Evolutionary conservation across 2,329 filamentous ascomycete species (phyloP).

Genomic region (Xylaria sp.): DNA sequence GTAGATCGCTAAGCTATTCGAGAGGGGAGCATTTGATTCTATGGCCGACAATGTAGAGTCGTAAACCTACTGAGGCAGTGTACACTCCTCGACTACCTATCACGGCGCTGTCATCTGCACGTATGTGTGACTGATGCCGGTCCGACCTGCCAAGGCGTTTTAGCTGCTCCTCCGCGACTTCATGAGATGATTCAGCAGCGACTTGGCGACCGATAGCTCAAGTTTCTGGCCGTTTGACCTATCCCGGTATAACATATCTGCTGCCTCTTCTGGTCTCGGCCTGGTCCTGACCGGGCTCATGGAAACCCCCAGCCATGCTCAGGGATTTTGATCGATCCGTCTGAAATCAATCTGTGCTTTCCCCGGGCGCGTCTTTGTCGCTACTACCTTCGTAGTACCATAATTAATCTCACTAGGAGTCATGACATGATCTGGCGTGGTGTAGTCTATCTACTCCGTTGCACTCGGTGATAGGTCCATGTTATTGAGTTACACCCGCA

Average conservation of each 20-base stretch:
- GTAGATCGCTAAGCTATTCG: slow-evolving; percentile 5
- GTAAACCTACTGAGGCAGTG: background rate
- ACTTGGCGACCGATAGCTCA: background rate
- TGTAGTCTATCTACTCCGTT: background rate
- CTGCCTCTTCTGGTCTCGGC: slow-evolving; percentile 4
- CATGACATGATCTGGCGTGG: background rate
- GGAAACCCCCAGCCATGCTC: background rate
- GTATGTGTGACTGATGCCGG: slow-evolving; percentile 2
- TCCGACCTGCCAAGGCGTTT: slow-evolving; percentile 22
- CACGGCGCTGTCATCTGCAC: background rate
- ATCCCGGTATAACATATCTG: slow-evolving; percentile 7
- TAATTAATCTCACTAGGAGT: slow-evolving; percentile 2
- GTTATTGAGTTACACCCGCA: slow-evolving; percentile 15
- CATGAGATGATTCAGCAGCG: slow-evolving; percentile 9
- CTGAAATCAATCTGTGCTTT: slow-evolving; percentile 1
- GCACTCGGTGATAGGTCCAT: slow-evolving; percentile 9
- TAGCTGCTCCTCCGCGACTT: background rate
- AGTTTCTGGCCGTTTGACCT: background rate
- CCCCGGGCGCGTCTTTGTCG: background rate
- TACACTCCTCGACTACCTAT: background rate
- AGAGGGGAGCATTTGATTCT: background rate
- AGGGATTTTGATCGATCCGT: slow-evolving; percentile 15
- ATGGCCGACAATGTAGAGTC: background rate
- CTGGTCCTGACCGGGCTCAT: background rate
- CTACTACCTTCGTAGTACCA: background rate